Conservation (phyloP, 495 filamentous ascomycete genomes). For the Hyaloscypha bicolor region DNA sequence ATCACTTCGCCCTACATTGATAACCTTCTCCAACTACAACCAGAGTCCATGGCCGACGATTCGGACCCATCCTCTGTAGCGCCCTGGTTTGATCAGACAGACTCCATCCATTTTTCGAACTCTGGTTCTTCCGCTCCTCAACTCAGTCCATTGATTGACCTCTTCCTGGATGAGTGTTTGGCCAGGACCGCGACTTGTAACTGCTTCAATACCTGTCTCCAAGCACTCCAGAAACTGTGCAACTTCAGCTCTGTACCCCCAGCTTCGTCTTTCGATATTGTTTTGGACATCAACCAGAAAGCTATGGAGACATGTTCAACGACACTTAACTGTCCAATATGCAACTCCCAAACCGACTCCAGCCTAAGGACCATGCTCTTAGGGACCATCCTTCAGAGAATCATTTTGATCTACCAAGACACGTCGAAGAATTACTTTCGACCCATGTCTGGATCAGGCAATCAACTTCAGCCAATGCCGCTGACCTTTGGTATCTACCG, state of each 20-base stretch:
- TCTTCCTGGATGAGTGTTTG: background rate
- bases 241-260: conserved; percentile 18
- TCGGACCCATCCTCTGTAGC: background rate
- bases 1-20: background rate
- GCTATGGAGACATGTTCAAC: conserved; percentile 49
- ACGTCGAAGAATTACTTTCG: conserved; percentile 42
- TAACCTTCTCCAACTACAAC: background rate
- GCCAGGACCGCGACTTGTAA: background rate
- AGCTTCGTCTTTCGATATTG: conserved; percentile 42
- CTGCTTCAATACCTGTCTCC: conserved; percentile 3
- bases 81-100: background rate
- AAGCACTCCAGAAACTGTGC: background rate
- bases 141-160: background rate
- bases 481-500: conserved; percentile 45
- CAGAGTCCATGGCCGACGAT: background rate
- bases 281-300: conserved; percentile 47
- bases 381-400: conserved; percentile 48
- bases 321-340: conserved; percentile 46
- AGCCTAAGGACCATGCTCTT: conserved; percentile 52
- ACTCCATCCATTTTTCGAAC: background rate
- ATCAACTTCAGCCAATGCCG: conserved; percentile 9
- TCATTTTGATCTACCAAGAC: conserved; percentile 48
- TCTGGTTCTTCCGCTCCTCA: background rate
- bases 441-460: background rate
- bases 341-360: conserved; percentile 42